Evolutionary conservation across 1,139 yeast genomes (phyloP).

Genomic region (Suhomyces choctaworum): DNA sequence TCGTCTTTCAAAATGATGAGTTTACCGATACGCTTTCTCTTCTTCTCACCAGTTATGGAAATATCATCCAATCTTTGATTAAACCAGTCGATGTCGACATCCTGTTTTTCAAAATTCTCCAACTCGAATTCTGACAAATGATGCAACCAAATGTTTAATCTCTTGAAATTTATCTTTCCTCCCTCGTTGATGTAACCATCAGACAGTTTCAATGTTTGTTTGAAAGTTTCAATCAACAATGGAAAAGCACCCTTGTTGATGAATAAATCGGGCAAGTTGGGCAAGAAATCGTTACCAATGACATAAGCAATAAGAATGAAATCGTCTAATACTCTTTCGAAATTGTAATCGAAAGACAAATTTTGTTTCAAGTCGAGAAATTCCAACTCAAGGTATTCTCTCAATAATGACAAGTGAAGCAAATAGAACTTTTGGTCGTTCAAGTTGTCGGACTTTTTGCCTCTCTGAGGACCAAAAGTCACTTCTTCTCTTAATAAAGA

Average conservation of each 20-base stretch:
- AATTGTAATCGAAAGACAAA: slow-evolving; percentile 70
- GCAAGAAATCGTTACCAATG: slow-evolving; percentile 97
- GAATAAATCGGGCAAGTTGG: slow-evolving; percentile 93
- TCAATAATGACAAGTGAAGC: slow-evolving; percentile 78
- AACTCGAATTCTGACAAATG: slow-evolving; percentile 69
- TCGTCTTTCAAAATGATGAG: slow-evolving; percentile 70
- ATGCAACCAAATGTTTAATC: slow-evolving; percentile 75
- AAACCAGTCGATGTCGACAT: slow-evolving; percentile 90
- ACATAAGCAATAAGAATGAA: slow-evolving; percentile 90
- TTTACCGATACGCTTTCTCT: slow-evolving; percentile 66
- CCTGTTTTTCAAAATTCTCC: slow-evolving; percentile 76
- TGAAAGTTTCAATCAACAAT: slow-evolving; percentile 80
- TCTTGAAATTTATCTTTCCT: slow-evolving; percentile 74
- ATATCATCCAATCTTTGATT: slow-evolving; percentile 80
- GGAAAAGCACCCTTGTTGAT: slow-evolving; percentile 97
- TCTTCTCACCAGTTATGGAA: slow-evolving; percentile 69
- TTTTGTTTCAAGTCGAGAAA: slow-evolving; percentile 68
- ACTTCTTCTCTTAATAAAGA: slow-evolving; percentile 95
- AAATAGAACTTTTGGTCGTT: slow-evolving; percentile 80
- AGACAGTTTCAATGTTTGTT: slow-evolving; percentile 66
- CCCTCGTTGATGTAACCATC: slow-evolving; percentile 86
- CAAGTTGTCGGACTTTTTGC: slow-evolving; percentile 54
- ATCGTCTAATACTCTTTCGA: slow-evolving; percentile 90
- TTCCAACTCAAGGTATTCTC: slow-evolving; percentile 90
- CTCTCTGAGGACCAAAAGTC: slow-evolving; percentile 66